These are phyloP conservation scores for Cladorrhinum sp. DNA, from an alignment of 2,329 filamentous ascomycete species.

Conservation along the genomic window DNA sequence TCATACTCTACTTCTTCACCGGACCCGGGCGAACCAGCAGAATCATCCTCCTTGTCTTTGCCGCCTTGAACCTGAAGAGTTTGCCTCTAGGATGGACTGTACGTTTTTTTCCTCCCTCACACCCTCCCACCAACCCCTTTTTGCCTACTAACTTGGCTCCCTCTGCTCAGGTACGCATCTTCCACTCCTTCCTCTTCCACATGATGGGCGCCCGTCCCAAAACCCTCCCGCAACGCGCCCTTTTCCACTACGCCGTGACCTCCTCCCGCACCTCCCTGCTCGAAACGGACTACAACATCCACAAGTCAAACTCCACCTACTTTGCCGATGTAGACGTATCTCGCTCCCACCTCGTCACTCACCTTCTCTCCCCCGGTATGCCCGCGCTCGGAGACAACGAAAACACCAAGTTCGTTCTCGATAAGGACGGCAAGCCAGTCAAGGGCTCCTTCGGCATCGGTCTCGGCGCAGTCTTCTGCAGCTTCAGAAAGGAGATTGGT, in stretches of 20 bases:
- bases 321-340: conserved; percentile 82
- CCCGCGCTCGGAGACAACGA: conserved; percentile 49
- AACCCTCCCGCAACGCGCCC: conserved; percentile 29
- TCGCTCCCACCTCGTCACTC: conserved; percentile 74
- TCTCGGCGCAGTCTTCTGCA: conserved; percentile 70
- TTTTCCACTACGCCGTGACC: conserved; percentile 38
- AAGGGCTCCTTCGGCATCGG: conserved; percentile 58
- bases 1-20: conserved; percentile 46
- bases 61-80: conserved; percentile 68
- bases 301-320: conserved; percentile 62
- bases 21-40: conserved; percentile 54
- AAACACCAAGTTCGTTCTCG: conserved; percentile 47
- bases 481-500: conserved; percentile 70
- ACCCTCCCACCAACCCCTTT: neutral
- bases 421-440: conserved; percentile 49
- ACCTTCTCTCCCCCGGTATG: conserved; percentile 60
- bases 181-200: conserved; percentile 36
- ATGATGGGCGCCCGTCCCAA: conserved; percentile 22
- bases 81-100: conserved; percentile 75
- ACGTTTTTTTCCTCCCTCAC: conserved; percentile 33
- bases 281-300: conserved; percentile 41
- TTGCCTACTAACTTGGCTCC: neutral
- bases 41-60: conserved; percentile 52
- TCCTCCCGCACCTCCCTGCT: conserved; percentile 31
- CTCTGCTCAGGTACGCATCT: conserved; percentile 32